Conservation (phyloP, 2,329 filamentous ascomycete species). For the Epichloe hybrida region DNA sequence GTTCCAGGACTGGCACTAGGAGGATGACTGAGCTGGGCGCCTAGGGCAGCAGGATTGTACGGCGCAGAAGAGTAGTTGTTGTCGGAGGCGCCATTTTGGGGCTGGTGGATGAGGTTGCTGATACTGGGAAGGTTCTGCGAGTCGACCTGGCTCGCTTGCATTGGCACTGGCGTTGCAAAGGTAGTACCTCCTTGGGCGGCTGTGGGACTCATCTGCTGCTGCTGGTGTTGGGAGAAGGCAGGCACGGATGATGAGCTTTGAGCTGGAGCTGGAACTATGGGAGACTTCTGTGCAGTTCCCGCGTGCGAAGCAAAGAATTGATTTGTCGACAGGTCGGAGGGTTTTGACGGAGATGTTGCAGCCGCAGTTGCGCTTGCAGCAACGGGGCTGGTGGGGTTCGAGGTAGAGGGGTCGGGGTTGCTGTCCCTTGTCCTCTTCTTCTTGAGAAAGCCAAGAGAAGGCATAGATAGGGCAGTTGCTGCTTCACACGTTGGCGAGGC, state of each 20-base stretch:
- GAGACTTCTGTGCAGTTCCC: constrained; percentile 6
- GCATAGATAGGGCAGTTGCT: constrained; percentile 45
- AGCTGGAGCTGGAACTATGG: background rate
- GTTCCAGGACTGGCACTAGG: constrained; percentile 25
- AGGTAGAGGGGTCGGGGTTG: constrained; percentile 53
- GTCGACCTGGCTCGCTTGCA: constrained; percentile 25
- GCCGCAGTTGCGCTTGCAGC: constrained; percentile 27
- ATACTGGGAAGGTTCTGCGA: constrained; percentile 67
- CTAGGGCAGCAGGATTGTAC: constrained; percentile 15
- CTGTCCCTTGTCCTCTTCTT: constrained; percentile 97
- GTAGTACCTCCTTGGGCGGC: constrained; percentile 14
- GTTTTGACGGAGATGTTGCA: constrained; percentile 27
- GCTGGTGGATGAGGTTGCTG: constrained; percentile 63
- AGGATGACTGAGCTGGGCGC: constrained; percentile 11
- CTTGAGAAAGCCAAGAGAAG: constrained; percentile 90
- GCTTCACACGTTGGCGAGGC: constrained; percentile 5
- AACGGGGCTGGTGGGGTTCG: constrained; percentile 50
- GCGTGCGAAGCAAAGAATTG: constrained; percentile 12
- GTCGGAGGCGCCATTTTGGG: constrained; percentile 28
- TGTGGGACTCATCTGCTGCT: constrained; percentile 11
- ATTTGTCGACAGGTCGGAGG: constrained; percentile 27
- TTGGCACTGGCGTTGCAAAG: constrained; percentile 14
- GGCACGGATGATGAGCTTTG: constrained; percentile 6
- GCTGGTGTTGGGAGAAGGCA: constrained; percentile 6
- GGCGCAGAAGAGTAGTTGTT: constrained; percentile 12